Percentiles rank a stretch among this genome's conserved stretches.
phyloP scores from a whole-genome alignment of 2,329 filamentous ascomycete species.

The Grosmannia serpens region DNA sequence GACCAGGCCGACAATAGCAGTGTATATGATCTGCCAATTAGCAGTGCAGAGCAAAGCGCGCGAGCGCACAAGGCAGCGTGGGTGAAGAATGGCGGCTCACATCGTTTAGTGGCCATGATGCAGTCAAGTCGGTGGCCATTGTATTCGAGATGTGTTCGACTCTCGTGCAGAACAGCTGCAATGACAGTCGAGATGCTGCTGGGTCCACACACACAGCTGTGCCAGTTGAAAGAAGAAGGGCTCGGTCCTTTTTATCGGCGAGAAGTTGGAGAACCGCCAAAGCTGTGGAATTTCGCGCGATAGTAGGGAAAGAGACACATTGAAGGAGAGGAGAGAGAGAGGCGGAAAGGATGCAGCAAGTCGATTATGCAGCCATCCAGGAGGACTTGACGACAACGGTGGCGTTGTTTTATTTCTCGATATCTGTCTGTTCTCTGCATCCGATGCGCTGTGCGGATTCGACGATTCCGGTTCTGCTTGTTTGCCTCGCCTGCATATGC shows the following conservation, averaged over 20 bases:
- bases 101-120: slow-evolving; percentile 40
- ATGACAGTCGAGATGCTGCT: not conserved
- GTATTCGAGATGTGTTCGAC: slow-evolving; percentile 5
- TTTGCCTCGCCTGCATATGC: not conserved
- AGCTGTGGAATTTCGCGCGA: not conserved
- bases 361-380: not conserved
- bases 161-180: not conserved
- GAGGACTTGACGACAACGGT: not conserved
- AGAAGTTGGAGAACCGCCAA: not conserved
- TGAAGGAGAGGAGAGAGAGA: not conserved
- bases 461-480: not conserved
- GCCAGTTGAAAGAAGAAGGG: not conserved
- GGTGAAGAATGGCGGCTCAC: slow-evolving; percentile 19
- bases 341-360: not conserved
- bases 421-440: not conserved
- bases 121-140: slow-evolving; percentile 30
- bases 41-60: not conserved
- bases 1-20: slow-evolving; percentile 65
- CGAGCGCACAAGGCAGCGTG: not conserved
- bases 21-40: slow-evolving; percentile 64
- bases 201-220: not conserved
- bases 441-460: not conserved
- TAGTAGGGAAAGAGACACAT: not conserved
- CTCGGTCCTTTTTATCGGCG: not conserved
- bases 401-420: not conserved